Evolutionary conservation across 352 stramenopile species (phyloP), one percentile per base, ranked within the genome.

Genomic region (Phytophthora nicotianae): DNA sequence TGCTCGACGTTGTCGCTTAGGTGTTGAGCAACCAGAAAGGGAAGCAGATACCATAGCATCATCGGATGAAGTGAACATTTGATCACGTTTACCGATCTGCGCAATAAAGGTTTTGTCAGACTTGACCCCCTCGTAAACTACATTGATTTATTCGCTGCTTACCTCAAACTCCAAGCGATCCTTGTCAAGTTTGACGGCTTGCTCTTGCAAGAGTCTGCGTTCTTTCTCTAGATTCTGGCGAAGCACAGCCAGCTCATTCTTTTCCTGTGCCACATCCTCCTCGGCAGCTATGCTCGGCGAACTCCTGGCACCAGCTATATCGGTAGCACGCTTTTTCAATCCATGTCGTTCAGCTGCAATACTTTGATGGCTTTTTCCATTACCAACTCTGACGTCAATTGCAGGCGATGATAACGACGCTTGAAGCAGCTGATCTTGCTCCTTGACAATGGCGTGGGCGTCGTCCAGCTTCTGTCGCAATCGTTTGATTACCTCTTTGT

Each of bases 351-450:
- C 66, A 14, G 13, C 21, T 14, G 10, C 54, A 63, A 61, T 40
- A 19, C 32, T 52, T 41, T 42, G 45, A 56, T 52, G 35, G 21
- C 21, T 49, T 32, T 32, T 58, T 63, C 10, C 48, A 43, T 21
- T 47, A 41, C 24, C 20, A 49, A 59, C 52, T 40, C 35, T 29
- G 10, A 49, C 11, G 29, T 58, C 41, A 8, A 50, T 9, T 58
- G 42, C 43, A 35, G 56, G 42, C 21, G 49, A 58, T 29, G 53
- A 53, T 41, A 93, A 41, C 9, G 81, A 85, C 11, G 81, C 83
- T 69, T 93, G 83, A 29, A 93, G 57, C 23, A 93, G 61, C 46
- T 86, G 74, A 45, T 93, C 81, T 57, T 93, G 83, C 46, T 93
- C 81, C 0, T 62, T 56, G 24, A 93, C 86, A 58, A 93, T 77